Conservation (phyloP, 108 stramenopile species). For the Skeletonema potamos region DNA sequence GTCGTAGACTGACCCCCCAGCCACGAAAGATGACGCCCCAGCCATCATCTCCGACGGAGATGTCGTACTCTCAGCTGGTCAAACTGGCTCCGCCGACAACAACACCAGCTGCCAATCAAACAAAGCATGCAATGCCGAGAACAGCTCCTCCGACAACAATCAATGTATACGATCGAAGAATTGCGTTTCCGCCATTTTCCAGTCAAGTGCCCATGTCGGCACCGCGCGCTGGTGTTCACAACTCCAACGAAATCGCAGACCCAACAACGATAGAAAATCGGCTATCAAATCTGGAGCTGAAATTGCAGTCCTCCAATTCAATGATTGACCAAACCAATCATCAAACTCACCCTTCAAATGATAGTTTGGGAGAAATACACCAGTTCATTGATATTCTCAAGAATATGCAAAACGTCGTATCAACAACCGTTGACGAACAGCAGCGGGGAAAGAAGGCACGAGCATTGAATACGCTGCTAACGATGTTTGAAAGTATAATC, state of each 20-base stretch:
- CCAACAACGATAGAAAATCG: conserved; percentile 9
- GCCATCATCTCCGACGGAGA: conserved; percentile 5
- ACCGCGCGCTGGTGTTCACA: background rate
- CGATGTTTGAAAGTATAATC: conserved; percentile 39
- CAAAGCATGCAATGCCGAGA: background rate
- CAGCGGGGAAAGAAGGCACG: conserved; percentile 37
- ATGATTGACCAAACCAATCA: background rate
- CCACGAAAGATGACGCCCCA: background rate
- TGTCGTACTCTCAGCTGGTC: conserved; percentile 3
- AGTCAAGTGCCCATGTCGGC: too few relatives aligned
- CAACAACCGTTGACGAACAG: conserved; percentile 30
- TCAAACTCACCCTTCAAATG: background rate
- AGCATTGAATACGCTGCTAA: conserved; percentile 36
- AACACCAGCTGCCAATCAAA: background rate
- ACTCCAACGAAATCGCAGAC: background rate
- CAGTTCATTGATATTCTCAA: conserved; percentile 40
- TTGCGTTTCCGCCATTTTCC: background rate
- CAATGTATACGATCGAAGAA: background rate
- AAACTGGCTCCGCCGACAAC: background rate
- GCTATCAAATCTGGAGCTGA: conserved; percentile 17
- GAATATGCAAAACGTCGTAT: conserved; percentile 37
- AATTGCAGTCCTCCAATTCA: conserved; percentile 3
- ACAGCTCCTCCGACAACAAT: background rate
- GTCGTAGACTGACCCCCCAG: too few relatives aligned
- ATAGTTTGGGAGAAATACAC: conserved; percentile 14